phyloP scores from a whole-genome alignment of 208 protist genomes.

The Kentomonas sorsogonicus region DNA sequence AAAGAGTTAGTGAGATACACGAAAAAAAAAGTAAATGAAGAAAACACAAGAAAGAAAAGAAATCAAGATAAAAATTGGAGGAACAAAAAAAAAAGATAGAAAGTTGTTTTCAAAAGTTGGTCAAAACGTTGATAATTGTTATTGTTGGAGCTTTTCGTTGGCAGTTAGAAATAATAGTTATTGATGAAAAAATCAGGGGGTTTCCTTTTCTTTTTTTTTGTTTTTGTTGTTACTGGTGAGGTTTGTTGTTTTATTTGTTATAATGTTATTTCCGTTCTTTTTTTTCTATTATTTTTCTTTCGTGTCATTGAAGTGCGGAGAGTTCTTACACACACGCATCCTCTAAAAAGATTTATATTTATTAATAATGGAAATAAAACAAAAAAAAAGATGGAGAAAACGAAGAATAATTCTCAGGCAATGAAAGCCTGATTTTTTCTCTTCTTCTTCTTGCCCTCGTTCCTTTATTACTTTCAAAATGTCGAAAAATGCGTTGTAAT shows the following conservation, averaged over 20 bases:
- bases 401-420: background rate
- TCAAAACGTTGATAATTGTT: too few species aligned
- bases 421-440: background rate
- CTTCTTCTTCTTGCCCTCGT: background rate
- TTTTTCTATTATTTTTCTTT: too few species aligned
- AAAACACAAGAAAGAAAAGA: background rate
- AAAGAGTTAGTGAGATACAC: background rate
- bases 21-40: constrained; percentile 6
- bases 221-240: too few species aligned
- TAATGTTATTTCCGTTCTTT: too few species aligned
- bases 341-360: background rate
- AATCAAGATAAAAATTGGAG: constrained; percentile 4
- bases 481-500: too few species aligned
- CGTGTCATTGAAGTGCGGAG: too few species aligned
- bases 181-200: background rate
- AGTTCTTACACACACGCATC: background rate
- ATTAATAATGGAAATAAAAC: background rate
- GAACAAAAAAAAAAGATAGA: constrained; percentile 5
- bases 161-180: too few species aligned
- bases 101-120: background rate
- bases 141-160: too few species aligned
- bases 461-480: background rate
- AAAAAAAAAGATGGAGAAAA: constrained; percentile 4
- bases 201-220: background rate
- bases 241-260: too few species aligned